Percentiles rank a stretch among this genome's conserved stretches.
These are phyloP conservation scores for Aureobasidium sp. DNA, from an alignment of 2,329 filamentous ascomycete species.

Conservation along the genomic window DNA sequence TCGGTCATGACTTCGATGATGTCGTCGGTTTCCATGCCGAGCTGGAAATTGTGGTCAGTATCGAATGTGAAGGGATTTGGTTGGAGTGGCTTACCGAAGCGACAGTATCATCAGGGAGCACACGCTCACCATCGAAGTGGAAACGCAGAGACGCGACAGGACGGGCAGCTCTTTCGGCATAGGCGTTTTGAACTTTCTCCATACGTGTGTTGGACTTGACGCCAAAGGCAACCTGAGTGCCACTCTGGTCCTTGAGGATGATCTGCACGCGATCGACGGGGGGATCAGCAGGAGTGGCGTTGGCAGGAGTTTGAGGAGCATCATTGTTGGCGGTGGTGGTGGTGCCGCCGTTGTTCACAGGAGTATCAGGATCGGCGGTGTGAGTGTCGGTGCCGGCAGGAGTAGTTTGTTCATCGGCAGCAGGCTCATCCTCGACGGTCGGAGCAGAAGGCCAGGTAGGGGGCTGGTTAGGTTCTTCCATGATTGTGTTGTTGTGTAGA, in stretches of 20 bases:
- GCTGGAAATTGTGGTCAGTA: neutral
- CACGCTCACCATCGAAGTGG: neutral
- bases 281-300: neutral
- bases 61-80: neutral
- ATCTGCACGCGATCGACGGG: neutral
- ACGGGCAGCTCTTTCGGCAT: neutral
- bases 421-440: neutral
- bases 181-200: slow-evolving; percentile 1
- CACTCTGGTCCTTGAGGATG: neutral
- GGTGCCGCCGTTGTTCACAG: neutral
- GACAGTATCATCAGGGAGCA: neutral
- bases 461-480: neutral
- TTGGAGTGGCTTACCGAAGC: neutral
- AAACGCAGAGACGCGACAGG: neutral
- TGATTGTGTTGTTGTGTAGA: neutral
- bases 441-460: neutral
- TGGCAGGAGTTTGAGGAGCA: neutral
- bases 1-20: slow-evolving; percentile 10
- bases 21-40: slow-evolving; percentile 3
- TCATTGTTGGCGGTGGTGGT: neutral
- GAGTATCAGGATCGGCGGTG: neutral
- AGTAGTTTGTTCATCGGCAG: neutral
- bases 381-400: neutral
- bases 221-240: neutral
- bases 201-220: slow-evolving; percentile 4